Base-by-base conservation (phyloP, 805 yeast species). In the Yamadazyma scolyti region DNA sequence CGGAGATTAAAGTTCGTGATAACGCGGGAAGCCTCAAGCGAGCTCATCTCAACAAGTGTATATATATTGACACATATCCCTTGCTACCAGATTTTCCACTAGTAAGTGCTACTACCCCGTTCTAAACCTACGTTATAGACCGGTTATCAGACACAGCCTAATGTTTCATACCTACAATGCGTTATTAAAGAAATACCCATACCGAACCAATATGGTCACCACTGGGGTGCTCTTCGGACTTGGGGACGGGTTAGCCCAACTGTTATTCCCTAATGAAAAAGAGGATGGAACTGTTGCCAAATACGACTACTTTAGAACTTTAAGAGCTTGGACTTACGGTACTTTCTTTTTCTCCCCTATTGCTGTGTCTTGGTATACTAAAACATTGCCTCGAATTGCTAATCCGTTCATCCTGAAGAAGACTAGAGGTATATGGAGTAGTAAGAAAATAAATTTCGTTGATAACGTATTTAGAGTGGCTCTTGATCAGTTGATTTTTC, bases 181-280 rank as follows among this genome's bases (percentile, higher is more conserved):
- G n/a, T 32, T 54, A 12, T 56, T 77, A 25, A 53, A 54, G 39
- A 56, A 51, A 21, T 65, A 65, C 36, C 82, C 83, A 3, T 71
- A 65, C 46, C 47, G 64, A 23, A 73, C 80, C 30, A 78, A 77
- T 48, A 71, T 76, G 48, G 28, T 68, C 16, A 61, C 74, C 30
- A 74, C 81, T 1, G 81, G 82, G 16, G 20, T 61, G 25, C 48
- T 65, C 9, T 56, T 71, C 31, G 64, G 77, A 4, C 34, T 43
- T 12, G 71, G 73, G 4, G 74, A 68, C 38, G 51, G 48, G 19
- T 43, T 66, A 28, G 74, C 73, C 2, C 70, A 67, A 40, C 44
- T 44, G 16, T 46, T 58, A 13, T 58, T 64, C 33, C 70, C 69
- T 5, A 59, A 54, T 36, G 48, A 44, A 30, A 52, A 46, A 6